phyloP scores from a whole-genome alignment of 345 rosid species.

The Cardamine occulta region DNA sequence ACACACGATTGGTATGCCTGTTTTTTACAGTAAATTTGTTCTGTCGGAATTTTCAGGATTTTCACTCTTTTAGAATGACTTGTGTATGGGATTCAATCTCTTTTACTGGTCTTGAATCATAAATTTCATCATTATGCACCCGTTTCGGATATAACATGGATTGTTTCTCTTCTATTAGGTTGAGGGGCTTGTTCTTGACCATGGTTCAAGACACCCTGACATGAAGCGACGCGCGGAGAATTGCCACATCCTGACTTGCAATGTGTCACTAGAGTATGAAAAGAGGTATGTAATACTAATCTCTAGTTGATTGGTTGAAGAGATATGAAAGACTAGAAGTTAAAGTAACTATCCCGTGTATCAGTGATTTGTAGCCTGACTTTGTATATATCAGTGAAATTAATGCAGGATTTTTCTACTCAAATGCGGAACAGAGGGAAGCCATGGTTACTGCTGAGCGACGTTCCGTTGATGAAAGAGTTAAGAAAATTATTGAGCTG shows the following conservation, averaged over 20 bases:
- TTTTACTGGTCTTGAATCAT: neutral
- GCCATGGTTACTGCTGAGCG: constrained; percentile 97
- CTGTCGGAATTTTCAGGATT: neutral
- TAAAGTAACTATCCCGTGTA: neutral
- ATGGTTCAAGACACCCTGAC: constrained; percentile 99
- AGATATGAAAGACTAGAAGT: constrained; percentile 15
- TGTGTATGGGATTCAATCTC: neutral
- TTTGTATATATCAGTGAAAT: constrained; percentile 70
- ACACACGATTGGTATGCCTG: constrained; percentile 77
- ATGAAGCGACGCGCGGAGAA: constrained; percentile 98
- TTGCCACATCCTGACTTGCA: constrained; percentile 91
- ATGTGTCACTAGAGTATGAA: constrained; percentile 93
- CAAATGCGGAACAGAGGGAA: constrained; percentile 97
- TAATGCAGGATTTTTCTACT: constrained; percentile 99
- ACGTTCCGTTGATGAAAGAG: constrained; percentile 88
- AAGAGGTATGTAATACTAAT: constrained; percentile 62
- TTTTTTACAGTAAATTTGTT: constrained; percentile 6
- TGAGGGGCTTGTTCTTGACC: constrained; percentile 98
- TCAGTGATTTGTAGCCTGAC: constrained; percentile 43
- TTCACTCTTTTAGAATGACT: neutral
- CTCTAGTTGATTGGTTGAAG: neutral
- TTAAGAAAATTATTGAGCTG: constrained; percentile 78
- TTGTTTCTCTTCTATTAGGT: constrained; percentile 52
- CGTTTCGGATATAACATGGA: neutral
- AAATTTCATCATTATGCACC: neutral